These are phyloP conservation scores for Setomelanomma holmii DNA, from an alignment of 2,329 filamentous ascomycete genomes.

Conservation along the genomic window DNA sequence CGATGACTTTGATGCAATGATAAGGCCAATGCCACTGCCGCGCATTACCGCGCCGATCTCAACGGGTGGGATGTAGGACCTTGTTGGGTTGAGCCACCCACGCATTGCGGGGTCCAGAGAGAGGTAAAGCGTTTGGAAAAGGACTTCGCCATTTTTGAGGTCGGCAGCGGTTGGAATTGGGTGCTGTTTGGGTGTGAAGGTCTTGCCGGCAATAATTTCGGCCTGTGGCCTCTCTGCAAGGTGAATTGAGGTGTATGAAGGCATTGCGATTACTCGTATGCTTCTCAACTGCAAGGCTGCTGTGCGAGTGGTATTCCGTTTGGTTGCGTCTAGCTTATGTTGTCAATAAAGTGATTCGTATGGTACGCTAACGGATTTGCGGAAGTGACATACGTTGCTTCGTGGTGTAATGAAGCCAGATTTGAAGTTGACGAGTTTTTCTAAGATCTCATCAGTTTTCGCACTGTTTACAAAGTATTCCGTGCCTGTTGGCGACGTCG, in stretches of 20 bases:
- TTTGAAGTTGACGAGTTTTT: background rate
- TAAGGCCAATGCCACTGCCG: constrained; percentile 65
- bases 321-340: background rate
- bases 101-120: constrained; percentile 80
- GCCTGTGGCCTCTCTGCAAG: constrained; percentile 69
- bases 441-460: constrained; percentile 1
- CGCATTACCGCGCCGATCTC: constrained; percentile 74
- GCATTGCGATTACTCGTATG: constrained; percentile 29
- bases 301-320: background rate
- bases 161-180: constrained; percentile 56
- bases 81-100: constrained; percentile 67
- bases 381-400: background rate
- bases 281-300: background rate
- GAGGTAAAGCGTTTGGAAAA: constrained; percentile 67
- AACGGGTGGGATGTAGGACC: constrained; percentile 73
- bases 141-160: constrained; percentile 69
- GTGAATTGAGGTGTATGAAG: constrained; percentile 58
- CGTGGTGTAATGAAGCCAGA: background rate
- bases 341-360: background rate
- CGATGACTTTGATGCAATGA: constrained; percentile 66
- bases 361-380: background rate
- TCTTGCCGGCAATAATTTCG: constrained; percentile 69
- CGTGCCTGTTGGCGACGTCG: constrained; percentile 13
- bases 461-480: constrained; percentile 23
- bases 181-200: constrained; percentile 64